phyloP scores from a whole-genome alignment of 2,329 filamentous ascomycete genomes.

The Pseudogymnoascus sp. region DNA sequence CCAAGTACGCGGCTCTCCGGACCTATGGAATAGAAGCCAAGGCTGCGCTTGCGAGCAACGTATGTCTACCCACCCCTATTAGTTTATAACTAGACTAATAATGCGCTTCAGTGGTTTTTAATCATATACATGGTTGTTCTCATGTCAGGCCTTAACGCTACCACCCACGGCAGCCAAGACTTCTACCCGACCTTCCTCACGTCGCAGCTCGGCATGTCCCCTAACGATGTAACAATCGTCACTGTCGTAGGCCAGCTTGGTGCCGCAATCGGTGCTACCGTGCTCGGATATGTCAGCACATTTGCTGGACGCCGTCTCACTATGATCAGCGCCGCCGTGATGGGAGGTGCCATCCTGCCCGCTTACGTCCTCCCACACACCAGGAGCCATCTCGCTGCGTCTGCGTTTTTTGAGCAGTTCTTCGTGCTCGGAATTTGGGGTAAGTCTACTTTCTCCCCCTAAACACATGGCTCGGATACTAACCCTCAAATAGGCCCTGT shows the following conservation, averaged over 20 bases:
- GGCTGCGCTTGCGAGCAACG: constrained; percentile 54
- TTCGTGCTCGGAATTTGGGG: constrained; percentile 68
- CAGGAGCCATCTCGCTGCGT: constrained; percentile 54
- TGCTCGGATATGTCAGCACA: constrained; percentile 56
- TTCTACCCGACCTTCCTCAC: constrained; percentile 49
- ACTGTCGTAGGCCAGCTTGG: constrained; percentile 63
- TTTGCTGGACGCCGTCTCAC: constrained; percentile 58
- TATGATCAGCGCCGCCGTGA: constrained; percentile 52
- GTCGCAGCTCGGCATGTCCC: constrained; percentile 36
- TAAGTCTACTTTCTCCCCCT: constrained; percentile 32
- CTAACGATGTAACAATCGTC: constrained; percentile 47
- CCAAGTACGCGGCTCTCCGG: constrained; percentile 51
- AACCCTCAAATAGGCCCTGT: constrained; percentile 33
- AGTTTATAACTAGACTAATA: too few relatives aligned
- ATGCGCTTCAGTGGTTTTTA: constrained; percentile 63
- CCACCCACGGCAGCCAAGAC: constrained; percentile 26
- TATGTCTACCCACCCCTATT: background rate
- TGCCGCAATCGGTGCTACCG: constrained; percentile 54
- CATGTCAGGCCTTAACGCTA: constrained; percentile 81
- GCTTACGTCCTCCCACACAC: constrained; percentile 63
- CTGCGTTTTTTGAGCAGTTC: constrained; percentile 74
- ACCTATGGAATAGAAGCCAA: constrained; percentile 67
- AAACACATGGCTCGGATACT: background rate
- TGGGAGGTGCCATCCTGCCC: constrained; percentile 68
- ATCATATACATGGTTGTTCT: constrained; percentile 73